Conservation (phyloP, 1,284 basidiomycete species). For the Tylopilus sp. region DNA sequence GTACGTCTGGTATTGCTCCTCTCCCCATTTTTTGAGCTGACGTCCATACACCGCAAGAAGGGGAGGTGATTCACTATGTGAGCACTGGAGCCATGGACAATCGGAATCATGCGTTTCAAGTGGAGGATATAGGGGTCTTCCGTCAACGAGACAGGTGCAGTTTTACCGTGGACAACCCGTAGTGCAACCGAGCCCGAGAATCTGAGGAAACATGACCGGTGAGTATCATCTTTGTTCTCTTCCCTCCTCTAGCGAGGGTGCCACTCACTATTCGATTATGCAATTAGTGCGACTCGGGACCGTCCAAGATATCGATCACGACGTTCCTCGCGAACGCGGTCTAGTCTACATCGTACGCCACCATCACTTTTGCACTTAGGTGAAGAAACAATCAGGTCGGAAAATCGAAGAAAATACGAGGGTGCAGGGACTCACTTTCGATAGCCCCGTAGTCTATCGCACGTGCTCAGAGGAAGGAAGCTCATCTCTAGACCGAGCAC, state of each 20-base stretch:
- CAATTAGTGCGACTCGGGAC: conserved; percentile 38
- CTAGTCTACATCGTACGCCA: conserved; percentile 39
- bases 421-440: conserved; percentile 17
- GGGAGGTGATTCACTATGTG: conserved; percentile 62
- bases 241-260: not conserved
- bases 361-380: conserved; percentile 33
- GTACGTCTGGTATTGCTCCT: conserved; percentile 45
- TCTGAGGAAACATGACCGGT: conserved; percentile 32
- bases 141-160: conserved; percentile 43
- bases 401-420: no score
- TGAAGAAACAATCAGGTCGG: no score
- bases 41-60: conserved; percentile 52
- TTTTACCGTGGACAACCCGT: conserved; percentile 64
- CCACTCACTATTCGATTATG: conserved; percentile 25
- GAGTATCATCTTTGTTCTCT: not conserved
- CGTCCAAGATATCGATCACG: conserved; percentile 40
- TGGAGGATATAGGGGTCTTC: conserved; percentile 49
- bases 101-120: conserved; percentile 29
- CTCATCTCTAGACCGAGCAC: conserved; percentile 38
- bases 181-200: conserved; percentile 66
- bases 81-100: conserved; percentile 53
- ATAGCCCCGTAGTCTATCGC: conserved; percentile 25
- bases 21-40: conserved; percentile 53
- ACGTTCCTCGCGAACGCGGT: conserved; percentile 37
- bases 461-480: conserved; percentile 24